Evolutionary conservation across 176 grass and related monocot species (phyloP).

Genomic region (Zoysia japonica): DNA sequence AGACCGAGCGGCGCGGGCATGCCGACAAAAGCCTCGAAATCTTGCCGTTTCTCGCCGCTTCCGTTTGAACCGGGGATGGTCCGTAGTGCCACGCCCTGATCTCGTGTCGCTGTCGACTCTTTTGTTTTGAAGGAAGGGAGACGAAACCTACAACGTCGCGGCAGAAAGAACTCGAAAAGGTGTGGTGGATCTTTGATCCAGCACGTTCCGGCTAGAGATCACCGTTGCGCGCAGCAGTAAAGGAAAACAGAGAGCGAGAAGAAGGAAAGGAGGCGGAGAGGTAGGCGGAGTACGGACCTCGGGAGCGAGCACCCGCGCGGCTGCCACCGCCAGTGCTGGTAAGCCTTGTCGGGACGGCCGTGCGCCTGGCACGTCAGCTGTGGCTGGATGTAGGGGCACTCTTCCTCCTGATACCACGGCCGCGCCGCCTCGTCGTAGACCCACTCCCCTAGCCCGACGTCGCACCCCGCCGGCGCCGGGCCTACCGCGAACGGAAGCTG

Average conservation of each 20-base stretch:
- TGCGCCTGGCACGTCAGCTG: constrained; percentile 84
- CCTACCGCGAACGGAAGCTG: constrained; percentile 62
- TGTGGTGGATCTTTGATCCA: background rate
- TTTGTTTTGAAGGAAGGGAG: too few species aligned
- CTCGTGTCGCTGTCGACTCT: background rate
- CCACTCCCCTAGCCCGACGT: constrained; percentile 70
- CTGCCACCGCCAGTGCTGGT: constrained; percentile 89
- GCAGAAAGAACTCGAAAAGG: background rate
- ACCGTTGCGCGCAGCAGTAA: background rate
- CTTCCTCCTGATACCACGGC: constrained; percentile 74
- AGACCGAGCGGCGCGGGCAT: background rate
- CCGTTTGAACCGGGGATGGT: background rate
- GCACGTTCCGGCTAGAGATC: background rate
- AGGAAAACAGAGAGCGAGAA: background rate
- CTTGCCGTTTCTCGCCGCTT: constrained; percentile 18
- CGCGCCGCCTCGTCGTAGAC: constrained; percentile 70
- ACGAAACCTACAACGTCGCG: too few species aligned
- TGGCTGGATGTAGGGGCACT: constrained; percentile 89
- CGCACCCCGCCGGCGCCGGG: constrained; percentile 47
- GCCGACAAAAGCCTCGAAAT: constrained; percentile 32
- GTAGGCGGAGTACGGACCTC: constrained; percentile 42
- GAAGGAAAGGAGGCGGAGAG: background rate
- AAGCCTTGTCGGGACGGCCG: constrained; percentile 71
- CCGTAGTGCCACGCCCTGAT: too few species aligned
- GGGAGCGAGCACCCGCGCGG: constrained; percentile 74